These are phyloP conservation scores for Aureobasidium namibiae DNA, from an alignment of 2,329 filamentous ascomycete species.

Conservation along the genomic window DNA sequence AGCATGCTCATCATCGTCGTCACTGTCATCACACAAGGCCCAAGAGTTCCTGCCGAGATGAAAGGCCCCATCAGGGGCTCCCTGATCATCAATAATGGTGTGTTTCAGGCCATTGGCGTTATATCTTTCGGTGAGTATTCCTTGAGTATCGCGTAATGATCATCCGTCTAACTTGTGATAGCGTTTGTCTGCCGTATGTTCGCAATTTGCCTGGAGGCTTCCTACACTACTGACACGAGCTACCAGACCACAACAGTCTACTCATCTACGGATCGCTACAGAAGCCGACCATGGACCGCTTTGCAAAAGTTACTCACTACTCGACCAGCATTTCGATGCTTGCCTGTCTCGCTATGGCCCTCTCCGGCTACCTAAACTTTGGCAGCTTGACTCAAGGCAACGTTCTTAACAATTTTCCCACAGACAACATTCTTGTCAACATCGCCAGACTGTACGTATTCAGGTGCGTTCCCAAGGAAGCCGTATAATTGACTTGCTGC, in stretches of 20 bases:
- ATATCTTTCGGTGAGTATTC: conserved; percentile 77
- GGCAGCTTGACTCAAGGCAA: conserved; percentile 89
- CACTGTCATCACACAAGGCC: conserved; percentile 78
- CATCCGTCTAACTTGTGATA: conserved; percentile 30
- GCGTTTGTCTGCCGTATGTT: conserved; percentile 58
- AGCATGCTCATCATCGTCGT: conserved; percentile 88
- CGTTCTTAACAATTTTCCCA: conserved; percentile 94
- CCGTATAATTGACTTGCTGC: neutral
- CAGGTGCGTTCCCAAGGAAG: neutral
- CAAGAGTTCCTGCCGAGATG: conserved; percentile 61
- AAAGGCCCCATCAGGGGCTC: conserved; percentile 63
- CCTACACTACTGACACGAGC: conserved; percentile 3
- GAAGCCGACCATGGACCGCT: conserved; percentile 92
- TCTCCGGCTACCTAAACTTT: conserved; percentile 86
- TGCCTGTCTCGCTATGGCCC: conserved; percentile 82
- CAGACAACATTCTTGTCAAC: conserved; percentile 87
- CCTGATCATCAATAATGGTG: conserved; percentile 72
- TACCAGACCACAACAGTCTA: conserved; percentile 79
- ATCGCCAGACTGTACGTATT: conserved; percentile 65
- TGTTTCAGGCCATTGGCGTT: conserved; percentile 94
- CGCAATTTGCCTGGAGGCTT: neutral
- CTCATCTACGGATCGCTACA: conserved; percentile 93
- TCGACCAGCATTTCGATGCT: conserved; percentile 83
- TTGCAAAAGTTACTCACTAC: conserved; percentile 86
- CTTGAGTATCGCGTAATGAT: neutral